A percentile compares a stretch with the other conserved stretches of the same genome.
phyloP scores from a whole-genome alignment of 2,329 filamentous ascomycete species.

The Diplodia mutila region DNA sequence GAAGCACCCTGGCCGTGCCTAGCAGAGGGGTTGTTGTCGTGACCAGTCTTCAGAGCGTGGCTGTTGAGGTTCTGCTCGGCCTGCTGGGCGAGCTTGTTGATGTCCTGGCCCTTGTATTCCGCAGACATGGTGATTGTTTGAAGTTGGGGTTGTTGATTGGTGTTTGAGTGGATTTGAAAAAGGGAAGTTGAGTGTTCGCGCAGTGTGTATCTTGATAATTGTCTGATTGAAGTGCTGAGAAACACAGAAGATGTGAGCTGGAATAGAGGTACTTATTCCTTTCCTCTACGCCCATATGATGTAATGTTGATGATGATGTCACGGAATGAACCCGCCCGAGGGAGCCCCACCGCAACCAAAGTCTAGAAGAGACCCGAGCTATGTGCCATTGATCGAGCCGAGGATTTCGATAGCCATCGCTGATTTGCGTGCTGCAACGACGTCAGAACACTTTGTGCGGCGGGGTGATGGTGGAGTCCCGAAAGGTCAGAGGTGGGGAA shows the following conservation, averaged over 20 bases:
- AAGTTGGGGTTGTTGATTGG: background rate
- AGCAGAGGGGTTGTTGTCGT: conserved; percentile 16
- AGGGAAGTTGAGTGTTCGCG: background rate
- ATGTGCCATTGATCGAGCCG: background rate
- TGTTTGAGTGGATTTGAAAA: background rate
- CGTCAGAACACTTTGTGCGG: conserved; percentile 3
- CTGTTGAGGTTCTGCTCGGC: conserved; percentile 55
- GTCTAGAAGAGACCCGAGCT: background rate
- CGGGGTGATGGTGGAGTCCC: conserved; percentile 10
- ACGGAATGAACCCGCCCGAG: background rate
- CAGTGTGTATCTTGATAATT: background rate
- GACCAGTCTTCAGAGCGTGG: conserved; percentile 40
- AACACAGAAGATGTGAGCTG: background rate
- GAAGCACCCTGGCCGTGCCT: conserved; percentile 32
- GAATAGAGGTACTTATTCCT: background rate
- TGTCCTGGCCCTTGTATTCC: conserved; percentile 8
- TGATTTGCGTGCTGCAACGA: background rate
- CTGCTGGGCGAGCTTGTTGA: conserved; percentile 48
- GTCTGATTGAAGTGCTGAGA: background rate
- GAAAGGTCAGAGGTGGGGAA: background rate
- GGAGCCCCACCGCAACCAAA: background rate
- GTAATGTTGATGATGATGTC: conserved; percentile 12
- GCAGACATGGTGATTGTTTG: conserved; percentile 2
- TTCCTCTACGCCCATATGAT: background rate
- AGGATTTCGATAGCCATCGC: background rate